Conservation (phyloP, 2,329 filamentous ascomycete species). For the Botrytis cinerea region DNA sequence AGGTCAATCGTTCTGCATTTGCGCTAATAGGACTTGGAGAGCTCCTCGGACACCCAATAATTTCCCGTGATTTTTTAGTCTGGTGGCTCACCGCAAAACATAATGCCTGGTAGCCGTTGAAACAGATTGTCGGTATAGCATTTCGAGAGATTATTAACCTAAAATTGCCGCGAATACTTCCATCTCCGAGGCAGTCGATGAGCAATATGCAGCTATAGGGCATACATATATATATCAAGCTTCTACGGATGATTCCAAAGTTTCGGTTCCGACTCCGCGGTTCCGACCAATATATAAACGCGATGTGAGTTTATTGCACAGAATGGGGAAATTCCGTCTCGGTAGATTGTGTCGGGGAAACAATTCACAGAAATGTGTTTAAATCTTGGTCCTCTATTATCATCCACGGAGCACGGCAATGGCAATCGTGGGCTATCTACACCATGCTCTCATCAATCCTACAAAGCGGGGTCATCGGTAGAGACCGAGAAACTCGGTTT, state of each 20-base stretch:
- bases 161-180: neutral
- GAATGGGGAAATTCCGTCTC: neutral
- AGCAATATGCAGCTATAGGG: neutral
- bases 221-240: neutral
- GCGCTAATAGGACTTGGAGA: neutral
- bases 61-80: neutral
- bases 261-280: neutral
- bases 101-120: neutral
- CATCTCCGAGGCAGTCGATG: neutral
- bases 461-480: constrained; percentile 11
- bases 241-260: neutral
- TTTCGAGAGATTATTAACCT: neutral
- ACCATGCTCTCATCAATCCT: constrained; percentile 2
- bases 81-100: neutral
- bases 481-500: constrained; percentile 16
- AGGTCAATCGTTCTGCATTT: neutral
- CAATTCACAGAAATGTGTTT: neutral
- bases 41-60: neutral
- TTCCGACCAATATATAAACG: neutral
- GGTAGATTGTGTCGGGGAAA: neutral
- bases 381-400: neutral
- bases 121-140: neutral
- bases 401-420: neutral
- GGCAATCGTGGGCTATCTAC: neutral
- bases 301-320: neutral